A percentile compares a stretch with the other conserved stretches of the same genome.
Conservation (phyloP, 2,329 filamentous ascomycete species). For the Didymella pomorum region DNA sequence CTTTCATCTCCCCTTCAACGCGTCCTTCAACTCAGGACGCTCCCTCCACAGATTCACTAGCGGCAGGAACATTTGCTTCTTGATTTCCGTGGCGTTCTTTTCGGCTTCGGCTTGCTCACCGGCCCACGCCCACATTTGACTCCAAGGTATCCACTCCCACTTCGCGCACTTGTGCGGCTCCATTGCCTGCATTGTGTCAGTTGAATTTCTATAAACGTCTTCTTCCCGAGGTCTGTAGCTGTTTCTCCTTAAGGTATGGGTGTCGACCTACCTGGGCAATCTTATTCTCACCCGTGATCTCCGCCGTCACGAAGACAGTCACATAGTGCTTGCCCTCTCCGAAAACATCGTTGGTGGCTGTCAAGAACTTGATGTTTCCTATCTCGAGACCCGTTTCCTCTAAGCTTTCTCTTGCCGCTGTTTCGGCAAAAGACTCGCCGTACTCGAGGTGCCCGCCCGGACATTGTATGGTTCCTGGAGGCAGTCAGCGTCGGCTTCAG, state of each 20-base stretch:
- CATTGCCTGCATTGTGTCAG: slow-evolving; percentile 37
- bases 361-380: slow-evolving; percentile 61
- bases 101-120: slow-evolving; percentile 44
- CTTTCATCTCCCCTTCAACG: slow-evolving; percentile 24
- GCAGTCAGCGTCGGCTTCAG: background rate
- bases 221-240: background rate
- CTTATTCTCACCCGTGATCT: slow-evolving; percentile 56
- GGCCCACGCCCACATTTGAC: slow-evolving; percentile 53
- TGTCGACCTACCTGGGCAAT: slow-evolving; percentile 61
- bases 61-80: slow-evolving; percentile 56
- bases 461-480: slow-evolving; percentile 67
- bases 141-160: slow-evolving; percentile 64
- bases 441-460: slow-evolving; percentile 80
- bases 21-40: slow-evolving; percentile 40
- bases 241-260: background rate
- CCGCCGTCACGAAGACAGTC: slow-evolving; percentile 72
- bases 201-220: background rate
- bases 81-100: slow-evolving; percentile 32
- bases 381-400: slow-evolving; percentile 73
- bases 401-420: slow-evolving; percentile 70
- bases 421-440: slow-evolving; percentile 68
- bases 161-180: slow-evolving; percentile 64
- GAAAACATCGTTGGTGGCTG: slow-evolving; percentile 74
- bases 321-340: slow-evolving; percentile 74
- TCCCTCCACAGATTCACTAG: slow-evolving; percentile 55